Conservation (phyloP, 192 early-diverging fungal genomes). For the Entophlyctis luteolus region DNA sequence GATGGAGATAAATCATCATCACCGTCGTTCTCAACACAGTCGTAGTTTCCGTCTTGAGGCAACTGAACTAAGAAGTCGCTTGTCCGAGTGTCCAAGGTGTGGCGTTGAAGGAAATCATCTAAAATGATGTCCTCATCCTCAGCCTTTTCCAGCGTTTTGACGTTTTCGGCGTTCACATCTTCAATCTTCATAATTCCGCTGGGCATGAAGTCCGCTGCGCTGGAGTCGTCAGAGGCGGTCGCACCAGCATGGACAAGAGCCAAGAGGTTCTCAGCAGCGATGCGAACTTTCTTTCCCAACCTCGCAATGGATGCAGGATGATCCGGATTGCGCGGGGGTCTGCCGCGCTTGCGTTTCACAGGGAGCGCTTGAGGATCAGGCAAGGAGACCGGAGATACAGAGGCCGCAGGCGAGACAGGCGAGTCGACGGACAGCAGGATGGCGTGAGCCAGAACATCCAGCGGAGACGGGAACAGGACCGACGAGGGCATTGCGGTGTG, state of each 20-base stretch:
- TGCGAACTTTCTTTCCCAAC: neutral
- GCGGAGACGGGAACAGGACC: neutral
- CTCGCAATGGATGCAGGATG: neutral
- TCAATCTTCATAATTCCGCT: neutral
- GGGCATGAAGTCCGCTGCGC: neutral
- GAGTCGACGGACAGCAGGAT: neutral
- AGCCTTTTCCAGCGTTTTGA: neutral
- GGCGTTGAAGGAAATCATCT: neutral
- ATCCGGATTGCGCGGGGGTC: neutral
- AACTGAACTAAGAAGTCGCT: neutral
- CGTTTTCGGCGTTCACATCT: no score
- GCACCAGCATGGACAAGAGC: neutral
- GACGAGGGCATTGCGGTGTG: neutral
- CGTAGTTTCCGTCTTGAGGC: no score
- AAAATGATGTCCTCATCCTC: neutral
- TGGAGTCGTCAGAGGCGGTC: neutral
- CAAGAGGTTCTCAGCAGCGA: slow-evolving; percentile 18
- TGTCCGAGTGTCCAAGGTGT: neutral
- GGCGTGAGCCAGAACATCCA: slow-evolving; percentile 19
- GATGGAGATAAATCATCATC: no score
- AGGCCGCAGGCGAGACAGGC: neutral
- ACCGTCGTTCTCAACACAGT: no score
- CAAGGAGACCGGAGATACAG: neutral
- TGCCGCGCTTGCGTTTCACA: neutral
- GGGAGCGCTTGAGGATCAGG: neutral